Base-by-base conservation (phyloP, 257 asterid genomes). In the Rehmannia glutinosa region DNA sequence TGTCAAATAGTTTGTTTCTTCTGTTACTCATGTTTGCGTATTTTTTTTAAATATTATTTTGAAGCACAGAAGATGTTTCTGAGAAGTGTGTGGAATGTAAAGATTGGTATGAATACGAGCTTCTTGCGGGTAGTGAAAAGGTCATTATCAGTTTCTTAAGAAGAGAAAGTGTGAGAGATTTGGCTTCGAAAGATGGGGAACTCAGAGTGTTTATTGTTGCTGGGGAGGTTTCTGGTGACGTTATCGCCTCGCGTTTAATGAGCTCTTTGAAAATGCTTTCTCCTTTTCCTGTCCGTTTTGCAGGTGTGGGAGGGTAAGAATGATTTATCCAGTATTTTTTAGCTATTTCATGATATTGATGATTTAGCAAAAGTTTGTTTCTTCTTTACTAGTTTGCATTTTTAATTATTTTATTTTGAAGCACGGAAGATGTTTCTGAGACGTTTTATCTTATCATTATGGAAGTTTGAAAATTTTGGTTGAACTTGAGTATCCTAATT, bases 151-250 rank as follows among this genome's bases (percentile, higher is more conserved):
- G 73, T 73, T 69, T 75, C 84, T n/a, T n/a, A 20, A 76, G 80
- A 51, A 72, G 75, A 70, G 65, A 72, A 51, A 47, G 76, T 17
- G 78, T 80, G 51, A 64, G 73, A 72, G 86, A 83, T 54, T 52
- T 76, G 80, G 99, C 90, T 70, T 73, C 87, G 19, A 82, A 72
- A 73, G 96, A 88, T 73, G 97, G 95, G 55, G 95, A 93, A 63
- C 88, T 93, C 42, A 85, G 99, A 78, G 96, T 93, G 8, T 88
- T 93, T 76, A 75, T 93, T 10, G 96, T 90, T 72, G 97, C 99
- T 49, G 97, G 99, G 41, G 99, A 93, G 83, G 97, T 93, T 81
- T 88, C 97, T 55, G 99, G 99, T 17, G 97, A 93, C 84, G 53
- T 78, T 5, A 88, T 93, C 4, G 97, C 86, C 5, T 82, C 99